Evolutionary conservation across 495 filamentous ascomycete species (phyloP), one percentile per base, ranked within the genome.

Genomic region (Penicillium coffeae): DNA sequence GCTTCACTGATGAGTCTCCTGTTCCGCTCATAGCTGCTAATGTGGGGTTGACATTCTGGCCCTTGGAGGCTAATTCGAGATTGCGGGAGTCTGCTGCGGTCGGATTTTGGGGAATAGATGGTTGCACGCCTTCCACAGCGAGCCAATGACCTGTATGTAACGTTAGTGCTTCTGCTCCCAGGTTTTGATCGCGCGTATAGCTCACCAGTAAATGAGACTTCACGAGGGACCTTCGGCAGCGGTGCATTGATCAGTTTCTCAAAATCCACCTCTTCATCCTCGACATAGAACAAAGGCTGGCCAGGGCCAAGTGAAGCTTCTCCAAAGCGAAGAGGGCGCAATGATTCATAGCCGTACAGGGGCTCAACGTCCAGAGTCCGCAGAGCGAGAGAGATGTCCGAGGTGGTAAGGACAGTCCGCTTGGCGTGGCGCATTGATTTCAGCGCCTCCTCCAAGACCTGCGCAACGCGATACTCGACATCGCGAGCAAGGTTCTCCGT

Each of bases 251-350:
- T 97, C 54, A 98, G 70, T 70, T 96, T 96, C 70, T 98, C 93
- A 61, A 98, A 96, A 63, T 98, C 93, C 21, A 96, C 85, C 72
- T 98, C 93, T 59, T 98, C 93, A 69, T 98, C 93, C 62, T 98
- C 94, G 21, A 98, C 86, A 59, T 98, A 98, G 74, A 88, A 98
- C 12, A 98, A 75, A 33, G 92, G 90, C 65, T 97, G 91, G n/a
- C 89, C 90, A 7, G 91, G 89, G 0, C 93, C 93, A 27, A 98
- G 73, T 12, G 86, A 92, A 2, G 93, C 93, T 69, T 97, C 93
- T 20, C 94, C 94, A 58, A 92, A 98, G 32, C 85, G 79, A 51
- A 98, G 69, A 2, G 90, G 88, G 10, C 92, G 77, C 1, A 85
- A 86, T 13, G 90, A 87, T 52, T 96, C 92, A 66, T 98, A 98